Evolutionary conservation across 2,329 filamentous ascomycete genomes (phyloP).

Genomic region (Xylaria sp.): DNA sequence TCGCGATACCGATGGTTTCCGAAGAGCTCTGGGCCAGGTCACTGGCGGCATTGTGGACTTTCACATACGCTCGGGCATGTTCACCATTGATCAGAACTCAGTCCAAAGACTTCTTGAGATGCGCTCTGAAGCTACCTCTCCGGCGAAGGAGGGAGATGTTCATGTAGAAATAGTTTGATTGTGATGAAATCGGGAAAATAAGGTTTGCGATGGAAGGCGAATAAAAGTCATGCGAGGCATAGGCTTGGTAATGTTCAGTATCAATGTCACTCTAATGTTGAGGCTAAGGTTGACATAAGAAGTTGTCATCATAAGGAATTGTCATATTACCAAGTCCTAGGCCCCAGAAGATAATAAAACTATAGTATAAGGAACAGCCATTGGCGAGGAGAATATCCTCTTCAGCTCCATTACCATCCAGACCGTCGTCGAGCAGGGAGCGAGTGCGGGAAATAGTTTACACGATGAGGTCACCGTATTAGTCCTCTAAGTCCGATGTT

Average conservation of each 20-base stretch:
- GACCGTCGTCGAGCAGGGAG: too few species aligned
- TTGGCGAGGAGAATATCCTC: not conserved
- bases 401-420: not conserved
- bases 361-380: not conserved
- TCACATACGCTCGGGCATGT: constrained; percentile 27
- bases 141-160: constrained; percentile 14
- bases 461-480: too few species aligned
- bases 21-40: constrained; percentile 33
- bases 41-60: constrained; percentile 42
- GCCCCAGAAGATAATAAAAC: not conserved
- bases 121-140: constrained; percentile 9
- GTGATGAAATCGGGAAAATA: too few species aligned
- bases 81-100: constrained; percentile 38
- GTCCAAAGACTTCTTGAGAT: constrained; percentile 24
- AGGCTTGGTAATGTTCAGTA: too few species aligned
- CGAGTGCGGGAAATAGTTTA: too few species aligned
- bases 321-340: not conserved
- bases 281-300: too few species aligned
- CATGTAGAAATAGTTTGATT: too few species aligned
- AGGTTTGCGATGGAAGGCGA: too few species aligned
- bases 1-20: constrained; percentile 34
- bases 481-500: too few species aligned
- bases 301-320: not conserved
- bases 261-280: too few species aligned
- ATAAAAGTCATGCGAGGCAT: not conserved